Conservation (phyloP, 768 basidiomycete genomes). For the Strobilomyces confusus region DNA sequence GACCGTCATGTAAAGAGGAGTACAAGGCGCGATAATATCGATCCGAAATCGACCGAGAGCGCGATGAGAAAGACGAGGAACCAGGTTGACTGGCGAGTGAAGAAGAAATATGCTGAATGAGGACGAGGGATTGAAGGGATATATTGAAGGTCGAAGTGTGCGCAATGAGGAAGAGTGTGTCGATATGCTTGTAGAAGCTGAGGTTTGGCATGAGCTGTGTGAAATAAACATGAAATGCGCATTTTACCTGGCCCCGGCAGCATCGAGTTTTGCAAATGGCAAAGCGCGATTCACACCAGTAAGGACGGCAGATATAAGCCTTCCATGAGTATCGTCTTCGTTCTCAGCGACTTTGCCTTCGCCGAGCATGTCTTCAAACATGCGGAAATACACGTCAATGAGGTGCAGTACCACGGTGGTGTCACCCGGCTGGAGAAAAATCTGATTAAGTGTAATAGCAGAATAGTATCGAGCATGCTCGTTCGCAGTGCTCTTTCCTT, state of each 20-base stretch:
- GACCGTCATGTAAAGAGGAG: slow-evolving; percentile 78
- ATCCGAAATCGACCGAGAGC: slow-evolving; percentile 49
- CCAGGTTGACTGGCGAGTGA: slow-evolving; percentile 43
- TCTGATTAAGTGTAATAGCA: slow-evolving; percentile 91
- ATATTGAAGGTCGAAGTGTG: slow-evolving; percentile 97
- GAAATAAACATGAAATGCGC: not conserved
- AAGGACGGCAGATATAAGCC: slow-evolving; percentile 82
- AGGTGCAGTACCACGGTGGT: slow-evolving; percentile 70
- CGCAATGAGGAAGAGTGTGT: slow-evolving; percentile 91
- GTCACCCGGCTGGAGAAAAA: slow-evolving; percentile 67
- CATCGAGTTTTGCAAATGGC: slow-evolving; percentile 84
- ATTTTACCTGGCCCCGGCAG: slow-evolving; percentile 58
- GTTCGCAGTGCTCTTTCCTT: slow-evolving; percentile 40
- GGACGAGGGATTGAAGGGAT: slow-evolving; percentile 84
- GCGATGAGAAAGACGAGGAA: slow-evolving; percentile 37
- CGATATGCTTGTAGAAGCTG: slow-evolving; percentile 83
- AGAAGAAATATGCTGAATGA: slow-evolving; percentile 79
- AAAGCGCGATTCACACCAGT: slow-evolving; percentile 94
- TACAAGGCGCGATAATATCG: slow-evolving; percentile 85
- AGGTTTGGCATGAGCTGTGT: not conserved
- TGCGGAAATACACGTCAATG: slow-evolving; percentile 89
- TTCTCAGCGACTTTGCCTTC: slow-evolving; percentile 38
- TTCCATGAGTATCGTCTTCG: slow-evolving; percentile 69
- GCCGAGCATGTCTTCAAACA: slow-evolving; percentile 86
- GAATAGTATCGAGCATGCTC: slow-evolving; percentile 88